Evolutionary conservation across 2,329 filamentous ascomycete genomes (phyloP).

Genomic region (Shiraia sp.): DNA sequence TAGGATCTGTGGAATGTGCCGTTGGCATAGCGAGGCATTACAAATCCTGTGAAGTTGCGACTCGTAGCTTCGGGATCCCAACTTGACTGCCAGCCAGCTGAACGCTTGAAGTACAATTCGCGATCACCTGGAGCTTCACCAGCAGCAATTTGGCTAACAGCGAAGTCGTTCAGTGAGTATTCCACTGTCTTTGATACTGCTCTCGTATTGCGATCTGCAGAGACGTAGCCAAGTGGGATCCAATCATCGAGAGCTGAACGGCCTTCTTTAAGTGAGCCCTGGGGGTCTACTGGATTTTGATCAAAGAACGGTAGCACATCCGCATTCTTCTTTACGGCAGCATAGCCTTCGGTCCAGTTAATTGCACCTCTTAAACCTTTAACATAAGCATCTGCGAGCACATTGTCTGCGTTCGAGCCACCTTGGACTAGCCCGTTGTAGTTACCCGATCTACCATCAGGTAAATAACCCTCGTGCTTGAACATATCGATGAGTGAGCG

Average conservation of each 20-base stretch:
- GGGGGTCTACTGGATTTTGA: conserved; percentile 38
- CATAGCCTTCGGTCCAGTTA: conserved; percentile 73
- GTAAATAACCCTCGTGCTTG: conserved; percentile 67
- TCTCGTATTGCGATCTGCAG: conserved; percentile 43
- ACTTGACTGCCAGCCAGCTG: conserved; percentile 49
- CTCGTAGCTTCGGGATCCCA: conserved; percentile 45
- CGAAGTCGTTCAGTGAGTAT: conserved; percentile 51
- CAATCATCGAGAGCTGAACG: conserved; percentile 49
- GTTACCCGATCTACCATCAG: conserved; percentile 63
- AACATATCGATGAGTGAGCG: conserved; percentile 68
- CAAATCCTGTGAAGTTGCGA: conserved; percentile 44
- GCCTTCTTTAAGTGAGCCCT: conserved; percentile 48
- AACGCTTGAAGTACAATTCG: conserved; percentile 44
- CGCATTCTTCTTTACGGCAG: conserved; percentile 72
- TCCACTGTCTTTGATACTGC: conserved; percentile 49
- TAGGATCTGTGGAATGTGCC: conserved; percentile 45
- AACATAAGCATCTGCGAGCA: conserved; percentile 69
- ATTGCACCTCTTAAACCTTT: conserved; percentile 66
- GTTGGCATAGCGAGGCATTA: conserved; percentile 43
- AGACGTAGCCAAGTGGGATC: conserved; percentile 49
- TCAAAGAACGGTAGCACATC: conserved; percentile 55
- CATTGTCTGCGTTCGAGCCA: conserved; percentile 43
- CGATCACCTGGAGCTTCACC: conserved; percentile 47
- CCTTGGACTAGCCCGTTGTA: conserved; percentile 60
- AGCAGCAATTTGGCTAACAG: conserved; percentile 46